A percentile compares a stretch with the other conserved stretches of the same genome.
These are phyloP conservation scores for Daldinia loculata DNA, from an alignment of 495 filamentous ascomycete genomes.

Conservation along the genomic window DNA sequence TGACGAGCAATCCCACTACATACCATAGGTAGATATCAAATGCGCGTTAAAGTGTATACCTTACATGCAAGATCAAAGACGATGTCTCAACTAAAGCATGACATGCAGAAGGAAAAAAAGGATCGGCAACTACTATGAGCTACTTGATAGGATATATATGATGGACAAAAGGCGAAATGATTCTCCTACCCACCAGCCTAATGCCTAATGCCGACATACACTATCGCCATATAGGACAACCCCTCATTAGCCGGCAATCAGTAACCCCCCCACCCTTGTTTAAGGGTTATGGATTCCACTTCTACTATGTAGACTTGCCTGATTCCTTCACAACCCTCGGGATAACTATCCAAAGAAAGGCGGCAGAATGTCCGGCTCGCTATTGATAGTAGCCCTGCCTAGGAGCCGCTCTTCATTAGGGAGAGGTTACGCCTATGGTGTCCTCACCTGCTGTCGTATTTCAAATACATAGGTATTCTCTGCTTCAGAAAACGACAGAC, in stretches of 20 bases:
- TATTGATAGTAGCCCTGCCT: slow-evolving; percentile 2
- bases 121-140: background rate
- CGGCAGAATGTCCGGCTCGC: slow-evolving; percentile 30
- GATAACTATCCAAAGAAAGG: slow-evolving; percentile 20
- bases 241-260: slow-evolving; percentile 48
- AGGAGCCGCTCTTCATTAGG: slow-evolving; percentile 16
- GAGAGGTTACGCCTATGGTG: slow-evolving; percentile 6
- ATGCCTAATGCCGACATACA: slow-evolving; percentile 41
- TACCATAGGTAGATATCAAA: background rate
- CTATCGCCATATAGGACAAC: slow-evolving; percentile 31
- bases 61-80: background rate
- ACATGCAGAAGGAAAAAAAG: background rate
- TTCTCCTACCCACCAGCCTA: slow-evolving; percentile 39
- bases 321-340: slow-evolving; percentile 30
- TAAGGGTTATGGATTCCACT: slow-evolving; percentile 12
- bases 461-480: slow-evolving; percentile 13
- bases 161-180: slow-evolving; percentile 41
- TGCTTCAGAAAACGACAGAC: slow-evolving; percentile 1
- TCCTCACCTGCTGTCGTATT: slow-evolving; percentile 17
- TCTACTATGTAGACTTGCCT: slow-evolving; percentile 27
- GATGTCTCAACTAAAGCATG: background rate
- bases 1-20: too few species aligned
- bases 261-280: slow-evolving; percentile 24
- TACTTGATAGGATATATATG: background rate
- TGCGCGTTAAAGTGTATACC: background rate